Base-by-base conservation (phyloP, 2,329 filamentous ascomycete species). In the Clonostachys rosea region DNA sequence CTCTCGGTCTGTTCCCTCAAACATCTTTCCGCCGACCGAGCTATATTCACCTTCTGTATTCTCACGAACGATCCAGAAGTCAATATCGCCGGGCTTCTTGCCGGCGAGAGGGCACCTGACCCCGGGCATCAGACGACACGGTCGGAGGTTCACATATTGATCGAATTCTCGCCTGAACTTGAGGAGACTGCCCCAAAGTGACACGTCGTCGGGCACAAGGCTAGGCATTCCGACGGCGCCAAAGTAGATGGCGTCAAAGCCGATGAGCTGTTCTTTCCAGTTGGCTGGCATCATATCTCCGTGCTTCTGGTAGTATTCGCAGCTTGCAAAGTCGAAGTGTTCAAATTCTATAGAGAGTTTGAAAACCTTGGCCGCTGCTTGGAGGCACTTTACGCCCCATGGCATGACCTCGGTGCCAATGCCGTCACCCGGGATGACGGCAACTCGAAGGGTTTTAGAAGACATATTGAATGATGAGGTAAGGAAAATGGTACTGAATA, bases 21-120 rank as follows among this genome's bases (percentile, higher is more conserved):
- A 83, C 5, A 80, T 81, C 2, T 77, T 73, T 0, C 83, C 83
- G 6, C 83, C 83, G 48, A 85, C 77, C 2, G 82, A 81, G 16
- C 81, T 79, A 55, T 86, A 86, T 56, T 86, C 83, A 52, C 83
- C 83, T 53, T 86, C 82, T 3, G 78, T 83, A 60, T 86, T 86
- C 63, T 86, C 83, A 13, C 83, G 74, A 20, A 86, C 67, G 44
- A 86, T 84, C 37, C 84, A 79, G 73, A 82, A 86, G 65, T 86
- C 80, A 1, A 86, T 74, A 44, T 86, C 79, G 1, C 79, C 80
- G 0, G 75, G 70, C 54, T 71, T 67, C 48, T 76, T 65, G 47
- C 72, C 68, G 0, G 66, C 68, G 13, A 87, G 66, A 0, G 83
- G 83, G 6, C 76, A 82, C 40, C 70, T 64, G 1, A 81, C 81